Percentiles rank a stretch among this genome's conserved stretches.
phyloP scores from a whole-genome alignment of 495 filamentous ascomycete species.

The Xylaria acuta region DNA sequence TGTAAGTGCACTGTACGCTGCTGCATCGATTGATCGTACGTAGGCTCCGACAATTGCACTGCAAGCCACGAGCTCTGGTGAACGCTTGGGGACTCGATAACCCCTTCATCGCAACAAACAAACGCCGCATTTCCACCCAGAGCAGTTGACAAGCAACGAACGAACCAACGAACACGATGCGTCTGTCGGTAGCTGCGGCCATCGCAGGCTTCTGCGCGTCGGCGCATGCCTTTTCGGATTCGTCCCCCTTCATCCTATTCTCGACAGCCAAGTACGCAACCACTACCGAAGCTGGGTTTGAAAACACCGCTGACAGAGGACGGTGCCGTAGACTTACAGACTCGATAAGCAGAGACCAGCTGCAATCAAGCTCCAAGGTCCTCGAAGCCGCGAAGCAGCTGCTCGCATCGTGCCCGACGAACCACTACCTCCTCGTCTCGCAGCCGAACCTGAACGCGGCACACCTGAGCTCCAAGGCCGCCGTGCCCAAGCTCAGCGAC shows the following conservation, averaged over 20 bases:
- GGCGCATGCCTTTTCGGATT: slow-evolving; percentile 77
- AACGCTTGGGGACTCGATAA: neutral
- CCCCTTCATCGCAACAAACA: neutral
- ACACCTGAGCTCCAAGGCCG: slow-evolving; percentile 62
- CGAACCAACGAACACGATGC: slow-evolving; percentile 54
- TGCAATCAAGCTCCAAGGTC: slow-evolving; percentile 54
- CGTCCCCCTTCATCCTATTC: slow-evolving; percentile 85
- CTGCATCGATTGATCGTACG: neutral
- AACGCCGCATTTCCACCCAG: neutral
- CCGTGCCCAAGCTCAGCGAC: slow-evolving; percentile 66
- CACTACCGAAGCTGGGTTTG: neutral
- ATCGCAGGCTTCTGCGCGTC: slow-evolving; percentile 66
- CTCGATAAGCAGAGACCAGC: slow-evolving; percentile 38
- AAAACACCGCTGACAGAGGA: slow-evolving; percentile 24
- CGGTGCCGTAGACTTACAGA: slow-evolving; percentile 39
- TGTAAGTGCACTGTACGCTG: neutral
- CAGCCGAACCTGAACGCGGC: slow-evolving; percentile 77
- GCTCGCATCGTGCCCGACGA: slow-evolving; percentile 72
- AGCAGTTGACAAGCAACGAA: neutral
- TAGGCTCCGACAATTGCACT: slow-evolving; percentile 6
- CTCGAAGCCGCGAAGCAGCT: slow-evolving; percentile 47
- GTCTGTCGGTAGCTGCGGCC: slow-evolving; percentile 63
- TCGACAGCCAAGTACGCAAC: slow-evolving; percentile 75
- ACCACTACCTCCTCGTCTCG: slow-evolving; percentile 79
- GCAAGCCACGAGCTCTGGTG: neutral